phyloP scores from a whole-genome alignment of 179 eudicot genomes.

The Silene vulgaris region DNA sequence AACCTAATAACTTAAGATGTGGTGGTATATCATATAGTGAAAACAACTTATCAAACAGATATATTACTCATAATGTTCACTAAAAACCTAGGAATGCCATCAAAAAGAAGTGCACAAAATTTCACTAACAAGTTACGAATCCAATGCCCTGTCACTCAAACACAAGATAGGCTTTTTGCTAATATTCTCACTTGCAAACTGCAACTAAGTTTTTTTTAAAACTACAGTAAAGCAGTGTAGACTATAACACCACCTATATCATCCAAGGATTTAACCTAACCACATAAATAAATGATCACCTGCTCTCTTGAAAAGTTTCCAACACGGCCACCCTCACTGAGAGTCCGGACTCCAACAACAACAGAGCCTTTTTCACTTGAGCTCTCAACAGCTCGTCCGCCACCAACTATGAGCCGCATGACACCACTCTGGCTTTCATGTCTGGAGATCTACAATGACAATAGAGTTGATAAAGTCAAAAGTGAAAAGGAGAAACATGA shows the following conservation, averaged over 20 bases:
- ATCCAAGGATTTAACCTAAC: neutral
- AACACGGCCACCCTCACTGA: slow-evolving; percentile 99
- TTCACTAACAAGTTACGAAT: neutral
- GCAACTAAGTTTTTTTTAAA: slow-evolving; percentile 6
- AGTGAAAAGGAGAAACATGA: slow-evolving; percentile 7
- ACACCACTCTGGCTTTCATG: slow-evolving; percentile 87
- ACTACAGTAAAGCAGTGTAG: neutral
- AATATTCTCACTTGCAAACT: neutral
- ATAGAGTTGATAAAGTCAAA: slow-evolving; percentile 16
- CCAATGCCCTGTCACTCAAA: neutral
- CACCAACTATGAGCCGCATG: slow-evolving; percentile 96
- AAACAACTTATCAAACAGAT: neutral
- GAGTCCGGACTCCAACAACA: slow-evolving; percentile 94
- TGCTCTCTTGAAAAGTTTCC: slow-evolving; percentile 95
- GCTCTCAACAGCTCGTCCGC: slow-evolving; percentile 90
- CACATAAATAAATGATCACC: slow-evolving; percentile 37
- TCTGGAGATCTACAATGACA: slow-evolving; percentile 52
- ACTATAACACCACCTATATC: neutral
- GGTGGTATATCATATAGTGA: too few relatives aligned
- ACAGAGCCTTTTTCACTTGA: slow-evolving; percentile 72
- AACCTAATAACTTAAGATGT: neutral
- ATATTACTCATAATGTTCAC: neutral
- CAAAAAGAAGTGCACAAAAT: neutral
- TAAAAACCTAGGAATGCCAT: neutral
- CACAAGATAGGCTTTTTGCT: slow-evolving; percentile 5